Base-by-base conservation (phyloP, 2,329 filamentous ascomycete species). In the Claviceps fusiformis region DNA sequence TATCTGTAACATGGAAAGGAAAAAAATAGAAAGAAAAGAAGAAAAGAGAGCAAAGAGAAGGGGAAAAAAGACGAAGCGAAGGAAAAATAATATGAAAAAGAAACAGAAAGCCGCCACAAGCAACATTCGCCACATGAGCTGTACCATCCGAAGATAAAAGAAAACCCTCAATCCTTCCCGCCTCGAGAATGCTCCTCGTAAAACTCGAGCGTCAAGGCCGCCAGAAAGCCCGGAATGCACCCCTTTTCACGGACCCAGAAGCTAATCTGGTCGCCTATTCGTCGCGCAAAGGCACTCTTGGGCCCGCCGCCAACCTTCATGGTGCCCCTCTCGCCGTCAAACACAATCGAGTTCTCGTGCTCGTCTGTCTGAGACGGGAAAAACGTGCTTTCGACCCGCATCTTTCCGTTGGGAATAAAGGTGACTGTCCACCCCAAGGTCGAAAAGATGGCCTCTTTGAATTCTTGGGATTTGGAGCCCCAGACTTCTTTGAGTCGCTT, bases 241-340 rank as follows among this genome's bases (percentile, higher is more conserved):
- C 90, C 91, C 73, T 90, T 83, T 63, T 93, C 90, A 64, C 95
- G 82, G 1, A 97, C 92, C 92, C 93, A 98, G 69, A 95, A 97
- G 60, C 89, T 86, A 64, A 96, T 92, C 67, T 91, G 81, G 64
- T 89, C 86, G 60, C 80, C 80, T 59, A 98, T 95, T 69, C 90
- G 85, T 55, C 81, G 73, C 1, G 91, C 93, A 70, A 98, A 98
- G 13, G 82, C 78, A 65, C 89, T 95, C 65, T 87, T 81, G 1
- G 90, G 88, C 0, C 93, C 93, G 1, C 93, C 93, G 39, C 86
- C 88, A 56, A 98, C 87, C 77, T 98, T 98, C 93, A 98, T 98
- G 1, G 91, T 96, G 8, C 92, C 93, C 56, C 87, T 84, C 72
- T 96, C 90, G 53, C 90, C 90, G 69, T 95, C 90, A 68, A 96